Evolutionary conservation across 768 basidiomycete genomes (phyloP), one percentile per base, ranked within the genome.

Genomic region (Neoboletus magnificus): DNA sequence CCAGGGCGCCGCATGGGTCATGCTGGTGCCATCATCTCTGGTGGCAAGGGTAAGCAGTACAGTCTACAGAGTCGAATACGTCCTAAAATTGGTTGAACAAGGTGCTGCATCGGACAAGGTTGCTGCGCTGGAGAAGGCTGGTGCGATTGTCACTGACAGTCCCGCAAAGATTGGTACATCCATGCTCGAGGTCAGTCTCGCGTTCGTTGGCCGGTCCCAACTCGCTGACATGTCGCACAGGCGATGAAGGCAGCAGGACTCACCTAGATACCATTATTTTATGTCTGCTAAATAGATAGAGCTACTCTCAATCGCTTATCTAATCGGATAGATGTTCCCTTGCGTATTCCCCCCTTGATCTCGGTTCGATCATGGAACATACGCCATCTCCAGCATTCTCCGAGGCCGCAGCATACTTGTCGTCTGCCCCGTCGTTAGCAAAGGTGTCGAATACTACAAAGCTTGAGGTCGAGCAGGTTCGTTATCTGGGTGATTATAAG

Each of bases 1-100:
- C 97, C 97, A 37, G 97, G 97, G 39, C 81, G 97, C 66, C 88
- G 97, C 63, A 99, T 98, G 95, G 93, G 95, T 45, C 94, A 98
- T 68, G 94, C 95, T 55, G 97, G 97, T 62, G 97, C 97, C 58
- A 98, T 98, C 72, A 98, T 98, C 59, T 86, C 91, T 50, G 97
- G 97, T 58, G 97, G 97, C 42, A 99, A 98, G 79, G 97, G 95
- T 83, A 50, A 64, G 77, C 53, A 48, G 36, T 4, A 39, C 47
- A 0, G 23, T 33, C 7, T 13, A n/a, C n/a, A 16, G 18, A 30
- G 5, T 23, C 5, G 47, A 45, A 30, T 27, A 23, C 18, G 12
- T 48, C 27, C 42, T 57, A n/a, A 51, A 23, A 11, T 27, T 6
- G n/a, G 15, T 48, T 27, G 45, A 39, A 58, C 25, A 60, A 88